Evolutionary conservation across 441 rosid species (phyloP).

Genomic region (Flueggea neowawraea): DNA sequence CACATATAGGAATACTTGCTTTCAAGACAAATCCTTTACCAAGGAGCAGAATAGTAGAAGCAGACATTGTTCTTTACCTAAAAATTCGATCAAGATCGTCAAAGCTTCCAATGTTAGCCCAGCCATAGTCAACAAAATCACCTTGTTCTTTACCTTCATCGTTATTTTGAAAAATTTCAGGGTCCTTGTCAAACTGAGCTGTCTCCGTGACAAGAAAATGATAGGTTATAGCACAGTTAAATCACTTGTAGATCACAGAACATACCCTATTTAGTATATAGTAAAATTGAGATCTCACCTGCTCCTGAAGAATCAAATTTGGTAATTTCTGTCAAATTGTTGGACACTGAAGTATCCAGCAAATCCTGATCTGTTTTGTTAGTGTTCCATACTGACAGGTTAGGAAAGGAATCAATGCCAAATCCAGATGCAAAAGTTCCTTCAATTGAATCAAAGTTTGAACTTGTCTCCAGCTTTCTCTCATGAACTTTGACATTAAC

Average conservation of each 20-base stretch:
- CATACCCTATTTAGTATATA: slow-evolving; percentile 6
- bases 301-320: slow-evolving; percentile 41
- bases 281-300: slow-evolving; percentile 35
- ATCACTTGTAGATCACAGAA: slow-evolving; percentile 3
- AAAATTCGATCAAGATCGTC: slow-evolving; percentile 94
- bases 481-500: slow-evolving; percentile 35
- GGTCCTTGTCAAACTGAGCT: slow-evolving; percentile 48
- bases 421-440: slow-evolving; percentile 44
- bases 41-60: slow-evolving; percentile 8
- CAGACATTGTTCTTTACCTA: slow-evolving; percentile 57
- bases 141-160: slow-evolving; percentile 61
- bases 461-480: slow-evolving; percentile 41
- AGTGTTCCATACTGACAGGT: slow-evolving; percentile 44
- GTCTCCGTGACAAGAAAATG: slow-evolving; percentile 40
- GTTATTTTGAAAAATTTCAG: slow-evolving; percentile 49
- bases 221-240: not conserved
- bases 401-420: slow-evolving; percentile 52
- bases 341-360: slow-evolving; percentile 43
- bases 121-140: slow-evolving; percentile 81
- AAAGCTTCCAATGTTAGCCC: slow-evolving; percentile 96
- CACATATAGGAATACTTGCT: not conserved
- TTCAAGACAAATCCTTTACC: not conserved
- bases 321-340: slow-evolving; percentile 41
- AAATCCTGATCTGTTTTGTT: slow-evolving; percentile 44
- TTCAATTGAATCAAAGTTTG: slow-evolving; percentile 34